Conservation (phyloP, 73 alveolate genomes). For the Loxodes magnus region DNA sequence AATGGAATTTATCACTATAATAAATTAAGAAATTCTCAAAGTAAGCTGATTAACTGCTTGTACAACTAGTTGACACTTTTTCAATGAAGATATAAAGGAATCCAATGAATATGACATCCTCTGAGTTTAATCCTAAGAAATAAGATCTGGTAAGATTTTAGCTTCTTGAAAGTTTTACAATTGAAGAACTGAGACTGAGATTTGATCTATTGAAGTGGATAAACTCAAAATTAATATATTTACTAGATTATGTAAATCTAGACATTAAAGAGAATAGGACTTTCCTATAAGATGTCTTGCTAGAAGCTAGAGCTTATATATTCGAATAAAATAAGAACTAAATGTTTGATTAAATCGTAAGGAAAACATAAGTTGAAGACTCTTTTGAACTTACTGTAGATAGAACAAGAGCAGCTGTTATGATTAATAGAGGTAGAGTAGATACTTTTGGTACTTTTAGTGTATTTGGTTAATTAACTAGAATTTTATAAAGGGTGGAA, state of each 20-base stretch:
- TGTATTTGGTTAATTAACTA: slow-evolving; percentile 45
- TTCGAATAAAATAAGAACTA: slow-evolving; percentile 1
- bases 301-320: slow-evolving; percentile 8
- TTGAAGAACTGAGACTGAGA: slow-evolving; percentile 1
- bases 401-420: slow-evolving; percentile 40
- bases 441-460: slow-evolving; percentile 50
- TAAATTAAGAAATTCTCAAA: background rate
- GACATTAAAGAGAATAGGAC: background rate
- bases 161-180: slow-evolving; percentile 8
- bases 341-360: background rate
- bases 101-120: background rate
- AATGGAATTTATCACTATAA: slow-evolving; percentile 9
- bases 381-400: slow-evolving; percentile 11
- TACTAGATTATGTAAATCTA: background rate
- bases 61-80: background rate
- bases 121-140: background rate
- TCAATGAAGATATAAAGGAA: background rate
- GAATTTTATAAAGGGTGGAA: slow-evolving; percentile 1
- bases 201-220: background rate
- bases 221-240: background rate
- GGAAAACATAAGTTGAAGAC: background rate
- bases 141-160: slow-evolving; percentile 3
- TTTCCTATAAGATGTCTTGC: slow-evolving; percentile 5
- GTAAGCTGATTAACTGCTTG: slow-evolving; percentile 7
- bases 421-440: slow-evolving; percentile 34